These are phyloP conservation scores for Chloranthus sessilifolius DNA, from an alignment of 164 flowering plant genomes.

Conservation along the genomic window DNA sequence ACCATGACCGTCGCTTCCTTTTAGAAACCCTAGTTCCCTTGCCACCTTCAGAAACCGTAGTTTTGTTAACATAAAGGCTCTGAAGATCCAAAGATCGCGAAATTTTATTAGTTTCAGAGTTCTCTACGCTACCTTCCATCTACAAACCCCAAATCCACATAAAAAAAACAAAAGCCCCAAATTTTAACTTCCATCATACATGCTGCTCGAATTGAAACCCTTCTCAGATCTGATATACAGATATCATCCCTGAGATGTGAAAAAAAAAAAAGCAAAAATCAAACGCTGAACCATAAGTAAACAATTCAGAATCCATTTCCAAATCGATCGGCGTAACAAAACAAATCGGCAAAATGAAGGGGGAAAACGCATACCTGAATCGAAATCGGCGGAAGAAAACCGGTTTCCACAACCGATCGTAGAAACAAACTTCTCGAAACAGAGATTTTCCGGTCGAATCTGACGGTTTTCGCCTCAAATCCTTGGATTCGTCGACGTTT, in stretches of 20 bases:
- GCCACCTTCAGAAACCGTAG: slow-evolving; percentile 15
- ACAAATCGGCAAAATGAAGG: slow-evolving; percentile 2
- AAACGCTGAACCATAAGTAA: slow-evolving; percentile 2
- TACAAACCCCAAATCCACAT: slow-evolving; percentile 35
- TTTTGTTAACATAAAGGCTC: slow-evolving; percentile 36
- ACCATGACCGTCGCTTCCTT: slow-evolving; percentile 25
- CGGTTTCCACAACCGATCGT: background rate
- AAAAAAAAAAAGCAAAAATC: slow-evolving; percentile 12
- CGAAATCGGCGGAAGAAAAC: slow-evolving; percentile 5
- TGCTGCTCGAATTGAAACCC: slow-evolving; percentile 16
- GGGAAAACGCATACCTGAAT: slow-evolving; percentile 34
- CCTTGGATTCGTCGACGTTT: slow-evolving; percentile 16
- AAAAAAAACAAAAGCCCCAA: slow-evolving; percentile 25
- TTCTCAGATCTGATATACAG: slow-evolving; percentile 44
- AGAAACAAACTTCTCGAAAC: background rate
- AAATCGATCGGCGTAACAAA: background rate
- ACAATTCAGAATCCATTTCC: slow-evolving; percentile 13
- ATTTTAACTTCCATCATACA: slow-evolving; percentile 48
- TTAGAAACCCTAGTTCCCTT: slow-evolving; percentile 11
- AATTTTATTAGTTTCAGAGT: slow-evolving; percentile 34
- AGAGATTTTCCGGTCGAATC: too few species aligned
- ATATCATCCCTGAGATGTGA: slow-evolving; percentile 13
- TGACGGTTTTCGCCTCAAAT: slow-evolving; percentile 3
- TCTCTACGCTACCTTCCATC: slow-evolving; percentile 66
- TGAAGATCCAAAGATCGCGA: slow-evolving; percentile 62